phyloP scores from a whole-genome alignment of 2,329 filamentous ascomycete species.

The Raffaelea albimanens region DNA sequence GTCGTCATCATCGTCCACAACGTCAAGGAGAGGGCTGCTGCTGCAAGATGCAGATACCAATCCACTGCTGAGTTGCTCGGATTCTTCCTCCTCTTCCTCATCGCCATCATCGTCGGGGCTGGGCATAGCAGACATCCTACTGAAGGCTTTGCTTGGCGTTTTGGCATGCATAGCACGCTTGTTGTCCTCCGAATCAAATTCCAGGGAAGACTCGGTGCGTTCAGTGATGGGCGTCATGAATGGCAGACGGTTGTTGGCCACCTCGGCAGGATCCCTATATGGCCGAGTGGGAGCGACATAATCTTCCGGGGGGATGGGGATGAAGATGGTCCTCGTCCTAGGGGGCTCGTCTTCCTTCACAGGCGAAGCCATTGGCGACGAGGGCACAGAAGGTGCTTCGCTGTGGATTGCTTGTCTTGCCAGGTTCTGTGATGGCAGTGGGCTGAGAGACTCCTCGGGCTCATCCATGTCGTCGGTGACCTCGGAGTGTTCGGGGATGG shows the following conservation, averaged over 20 bases:
- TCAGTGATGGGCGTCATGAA: constrained; percentile 99
- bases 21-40: constrained; percentile 52
- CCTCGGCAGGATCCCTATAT: constrained; percentile 69
- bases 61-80: constrained; percentile 4
- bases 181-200: constrained; percentile 51
- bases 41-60: constrained; percentile 2
- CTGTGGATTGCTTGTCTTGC: background rate
- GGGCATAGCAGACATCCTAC: constrained; percentile 1
- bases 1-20: constrained; percentile 29
- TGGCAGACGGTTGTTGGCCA: constrained; percentile 82
- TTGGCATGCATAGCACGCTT: constrained; percentile 54
- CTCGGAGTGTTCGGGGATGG: background rate
- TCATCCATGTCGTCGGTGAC: constrained; percentile 19
- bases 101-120: constrained; percentile 23
- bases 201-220: constrained; percentile 81
- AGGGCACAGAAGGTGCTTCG: background rate
- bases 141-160: constrained; percentile 60
- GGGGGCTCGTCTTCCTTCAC: constrained; percentile 32
- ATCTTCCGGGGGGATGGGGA: constrained; percentile 76
- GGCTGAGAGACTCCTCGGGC: constrained; percentile 17
- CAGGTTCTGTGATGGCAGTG: constrained; percentile 4
- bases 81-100: constrained; percentile 9
- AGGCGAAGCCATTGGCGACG: constrained; percentile 6
- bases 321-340: constrained; percentile 50
- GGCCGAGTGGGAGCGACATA: constrained; percentile 71